A percentile compares a stretch with the other conserved stretches of the same genome.
Conservation (phyloP, 2,329 filamentous ascomycete species). For the Venturia asperata region DNA sequence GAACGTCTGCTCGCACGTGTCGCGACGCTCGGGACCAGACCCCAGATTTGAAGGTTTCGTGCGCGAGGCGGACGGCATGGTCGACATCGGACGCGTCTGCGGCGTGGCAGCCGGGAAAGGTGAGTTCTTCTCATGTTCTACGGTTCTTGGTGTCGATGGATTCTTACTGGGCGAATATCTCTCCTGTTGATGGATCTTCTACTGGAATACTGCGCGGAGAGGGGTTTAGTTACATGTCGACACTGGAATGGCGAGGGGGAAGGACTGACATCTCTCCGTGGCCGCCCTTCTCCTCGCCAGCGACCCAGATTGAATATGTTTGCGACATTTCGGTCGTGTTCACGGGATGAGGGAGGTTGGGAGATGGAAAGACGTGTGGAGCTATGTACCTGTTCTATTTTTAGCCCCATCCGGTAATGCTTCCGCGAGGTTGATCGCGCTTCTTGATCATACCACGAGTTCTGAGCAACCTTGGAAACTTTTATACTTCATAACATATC, state of each 20-base stretch:
- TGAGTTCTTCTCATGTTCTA: too few species aligned
- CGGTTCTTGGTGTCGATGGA: slow-evolving; percentile 3
- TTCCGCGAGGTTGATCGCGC: not conserved
- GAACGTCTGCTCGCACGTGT: slow-evolving; percentile 59
- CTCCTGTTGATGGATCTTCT: slow-evolving; percentile 48
- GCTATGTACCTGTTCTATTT: too few species aligned
- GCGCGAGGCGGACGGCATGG: slow-evolving; percentile 60
- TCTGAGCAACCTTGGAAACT: too few species aligned
- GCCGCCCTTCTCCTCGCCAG: slow-evolving; percentile 36
- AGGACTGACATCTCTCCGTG: slow-evolving; percentile 42
- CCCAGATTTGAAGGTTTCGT: slow-evolving; percentile 66
- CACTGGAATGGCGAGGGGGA: slow-evolving; percentile 21
- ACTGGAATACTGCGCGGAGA: slow-evolving; percentile 40
- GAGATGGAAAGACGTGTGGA: not conserved
- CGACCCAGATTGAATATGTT: slow-evolving; percentile 35
- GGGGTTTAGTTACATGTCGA: slow-evolving; percentile 20
- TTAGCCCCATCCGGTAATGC: not conserved
- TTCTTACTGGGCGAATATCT: slow-evolving; percentile 45
- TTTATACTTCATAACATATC: too few species aligned
- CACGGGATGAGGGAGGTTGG: not conserved
- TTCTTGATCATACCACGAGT: not conserved
- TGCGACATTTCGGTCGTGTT: slow-evolving; percentile 20
- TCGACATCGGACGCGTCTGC: slow-evolving; percentile 62
- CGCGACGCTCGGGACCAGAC: slow-evolving; percentile 57
- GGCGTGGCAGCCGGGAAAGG: slow-evolving; percentile 50